A percentile compares a stretch with the other conserved stretches of the same genome.
Conservation (phyloP, 2,329 filamentous ascomycete genomes). For the Ceratocystis variospora region DNA sequence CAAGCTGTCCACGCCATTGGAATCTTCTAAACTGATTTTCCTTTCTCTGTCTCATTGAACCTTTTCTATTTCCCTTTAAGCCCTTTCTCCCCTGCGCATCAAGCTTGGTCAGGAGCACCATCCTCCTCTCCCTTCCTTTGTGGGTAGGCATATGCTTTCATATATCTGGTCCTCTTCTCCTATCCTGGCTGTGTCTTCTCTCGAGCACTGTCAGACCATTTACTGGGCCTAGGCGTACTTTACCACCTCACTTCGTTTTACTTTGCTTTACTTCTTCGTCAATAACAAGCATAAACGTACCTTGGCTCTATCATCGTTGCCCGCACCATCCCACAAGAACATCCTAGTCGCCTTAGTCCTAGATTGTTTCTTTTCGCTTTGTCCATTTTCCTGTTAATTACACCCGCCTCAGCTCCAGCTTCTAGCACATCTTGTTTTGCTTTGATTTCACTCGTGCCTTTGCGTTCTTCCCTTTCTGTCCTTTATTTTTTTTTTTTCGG, state of each 20-base stretch:
- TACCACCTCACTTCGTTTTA: not conserved
- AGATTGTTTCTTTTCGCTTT: slow-evolving; percentile 11
- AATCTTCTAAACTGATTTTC: not conserved
- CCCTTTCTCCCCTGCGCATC: not conserved
- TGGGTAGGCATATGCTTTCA: no score
- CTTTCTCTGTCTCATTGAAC: not conserved
- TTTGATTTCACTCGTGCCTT: slow-evolving; percentile 2
- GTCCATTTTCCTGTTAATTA: slow-evolving; percentile 9
- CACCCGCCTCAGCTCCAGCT: not conserved
- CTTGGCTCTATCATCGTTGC: slow-evolving; percentile 7
- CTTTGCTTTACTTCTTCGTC: slow-evolving; percentile 1
- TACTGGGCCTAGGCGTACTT: not conserved
- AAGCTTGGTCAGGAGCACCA: not conserved
- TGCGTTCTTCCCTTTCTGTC: not conserved
- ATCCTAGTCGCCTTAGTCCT: not conserved
- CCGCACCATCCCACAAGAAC: not conserved
- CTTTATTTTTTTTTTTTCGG: not conserved
- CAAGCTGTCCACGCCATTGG: not conserved
- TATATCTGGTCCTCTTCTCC: no score
- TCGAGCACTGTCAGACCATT: not conserved
- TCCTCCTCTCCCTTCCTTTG: not conserved
- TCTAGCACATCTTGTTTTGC: slow-evolving; percentile 12
- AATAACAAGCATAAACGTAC: not conserved
- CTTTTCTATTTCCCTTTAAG: not conserved
- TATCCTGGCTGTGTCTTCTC: not conserved